A percentile compares a stretch with the other conserved stretches of the same genome.
Conservation (phyloP, 202 grass and related monocot species). For the Setaria viridis region DNA sequence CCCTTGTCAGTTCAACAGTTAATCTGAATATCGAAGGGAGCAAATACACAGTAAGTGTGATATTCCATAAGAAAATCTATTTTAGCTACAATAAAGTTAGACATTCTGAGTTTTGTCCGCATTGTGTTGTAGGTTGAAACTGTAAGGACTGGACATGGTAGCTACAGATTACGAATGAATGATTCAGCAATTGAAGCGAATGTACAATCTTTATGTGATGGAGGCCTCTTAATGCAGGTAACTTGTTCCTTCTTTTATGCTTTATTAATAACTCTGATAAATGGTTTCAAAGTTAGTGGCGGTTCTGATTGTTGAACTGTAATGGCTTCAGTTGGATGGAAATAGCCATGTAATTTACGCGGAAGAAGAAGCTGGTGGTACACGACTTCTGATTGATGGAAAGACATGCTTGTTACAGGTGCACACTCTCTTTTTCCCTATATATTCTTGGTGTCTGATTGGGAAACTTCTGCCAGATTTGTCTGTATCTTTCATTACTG, state of each 20-base stretch:
- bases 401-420: slow-evolving; percentile 82
- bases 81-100: slow-evolving; percentile 18
- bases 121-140: slow-evolving; percentile 61
- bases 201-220: slow-evolving; percentile 78
- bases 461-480: slow-evolving; percentile 8
- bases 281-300: slow-evolving; percentile 18
- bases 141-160: slow-evolving; percentile 63
- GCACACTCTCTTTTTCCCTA: slow-evolving; percentile 22
- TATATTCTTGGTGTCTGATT: slow-evolving; percentile 14
- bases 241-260: slow-evolving; percentile 34
- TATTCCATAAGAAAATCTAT: slow-evolving; percentile 13
- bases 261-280: slow-evolving; percentile 18
- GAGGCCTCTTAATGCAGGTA: slow-evolving; percentile 86
- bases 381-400: slow-evolving; percentile 84
- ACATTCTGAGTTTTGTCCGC: slow-evolving; percentile 24
- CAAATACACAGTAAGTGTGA: slow-evolving; percentile 76
- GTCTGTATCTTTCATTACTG: slow-evolving; percentile 14
- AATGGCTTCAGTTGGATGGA: slow-evolving; percentile 69
- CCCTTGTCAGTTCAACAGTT: slow-evolving; percentile 73
- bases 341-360: slow-evolving; percentile 91
- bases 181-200: slow-evolving; percentile 71
- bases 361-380: slow-evolving; percentile 85
- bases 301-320: slow-evolving; percentile 37
- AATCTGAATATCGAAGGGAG: slow-evolving; percentile 80
- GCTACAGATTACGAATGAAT: slow-evolving; percentile 75